phyloP scores from a whole-genome alignment of 2,329 filamentous ascomycete species.

The Penicillium aurantiogriseum region DNA sequence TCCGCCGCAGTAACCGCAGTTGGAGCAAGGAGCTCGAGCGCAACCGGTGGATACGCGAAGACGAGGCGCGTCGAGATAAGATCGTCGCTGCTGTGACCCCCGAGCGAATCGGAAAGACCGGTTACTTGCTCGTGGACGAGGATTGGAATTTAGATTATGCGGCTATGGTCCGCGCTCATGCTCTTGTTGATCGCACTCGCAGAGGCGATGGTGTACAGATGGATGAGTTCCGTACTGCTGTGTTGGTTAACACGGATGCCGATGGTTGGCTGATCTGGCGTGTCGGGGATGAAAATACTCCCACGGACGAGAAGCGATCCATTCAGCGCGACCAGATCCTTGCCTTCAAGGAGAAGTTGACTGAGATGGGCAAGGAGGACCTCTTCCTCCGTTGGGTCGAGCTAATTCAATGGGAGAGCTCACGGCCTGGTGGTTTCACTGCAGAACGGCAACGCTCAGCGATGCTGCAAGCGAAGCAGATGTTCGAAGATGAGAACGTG shows the following conservation, averaged over 20 bases:
- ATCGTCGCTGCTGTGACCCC: constrained; percentile 69
- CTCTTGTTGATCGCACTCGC: constrained; percentile 56
- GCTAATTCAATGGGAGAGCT: constrained; percentile 83
- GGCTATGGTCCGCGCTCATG: constrained; percentile 72
- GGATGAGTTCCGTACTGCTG: constrained; percentile 68
- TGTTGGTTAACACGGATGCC: constrained; percentile 66
- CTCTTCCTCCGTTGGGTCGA: constrained; percentile 93
- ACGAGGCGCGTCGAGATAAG: constrained; percentile 54
- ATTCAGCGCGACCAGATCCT: constrained; percentile 65
- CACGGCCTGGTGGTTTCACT: constrained; percentile 74
- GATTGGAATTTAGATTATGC: constrained; percentile 87
- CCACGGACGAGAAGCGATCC: constrained; percentile 39
- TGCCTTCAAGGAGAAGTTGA: constrained; percentile 73
- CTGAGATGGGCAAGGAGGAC: constrained; percentile 76
- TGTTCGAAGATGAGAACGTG: constrained; percentile 73
- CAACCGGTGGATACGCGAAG: constrained; percentile 47
- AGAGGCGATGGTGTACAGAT: constrained; percentile 45
- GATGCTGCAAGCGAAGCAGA: constrained; percentile 69
- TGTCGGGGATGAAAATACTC: constrained; percentile 57
- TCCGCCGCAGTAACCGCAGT: constrained; percentile 66
- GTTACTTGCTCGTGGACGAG: constrained; percentile 79
- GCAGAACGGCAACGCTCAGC: constrained; percentile 69
- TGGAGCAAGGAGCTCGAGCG: constrained; percentile 65
- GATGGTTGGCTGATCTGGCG: constrained; percentile 68
- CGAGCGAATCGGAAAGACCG: constrained; percentile 72